Base-by-base conservation (phyloP, 2,329 filamentous ascomycete genomes). In the Aspergillus ibericus region DNA sequence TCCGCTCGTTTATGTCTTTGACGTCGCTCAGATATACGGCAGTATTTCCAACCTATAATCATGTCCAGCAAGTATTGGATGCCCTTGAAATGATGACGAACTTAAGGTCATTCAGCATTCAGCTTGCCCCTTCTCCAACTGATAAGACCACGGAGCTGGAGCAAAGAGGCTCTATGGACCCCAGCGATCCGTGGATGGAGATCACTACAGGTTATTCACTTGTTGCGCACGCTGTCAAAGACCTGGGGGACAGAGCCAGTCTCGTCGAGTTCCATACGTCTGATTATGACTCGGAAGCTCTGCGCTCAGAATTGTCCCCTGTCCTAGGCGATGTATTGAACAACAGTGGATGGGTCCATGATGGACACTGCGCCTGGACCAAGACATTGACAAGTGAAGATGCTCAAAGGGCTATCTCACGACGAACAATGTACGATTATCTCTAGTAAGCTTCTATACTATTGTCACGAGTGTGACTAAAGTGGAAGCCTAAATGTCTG, bases 41-140 rank as follows among this genome's bases (percentile, higher is more conserved):
- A 36, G 83, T 90, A 7, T 91, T 91, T 64, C 88, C 89, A 0
- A 84, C 87, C 35, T 80, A 82, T 49, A 81, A 82, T 5, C 88
- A 91, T 68, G 80, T 89, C 51, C 74, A 81, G 38, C 59, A 73
- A 1, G 70, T 79, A 4, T 62, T 78, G 38, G 75, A 74, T 46
- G 74, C 84, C 1, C 70, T 85, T 1, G 69, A 74, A 2, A 65
- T 78, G 58, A 79, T 87, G 60, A 81, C 80, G 1, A 78, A 73
- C 10, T 65, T 89, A 3, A 77, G 82, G 42, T 76, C 76, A 12
- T 72, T 89, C 1, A 86, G 80, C 56, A 72, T 88, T 12, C 85
- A 86, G 53, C 62, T 83, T 12, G 77, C 78, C 2, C 81, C 81
- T 1, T 68, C 68, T 5, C 60, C 59, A 1, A 56, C 68, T 18